Evolutionary conservation across 768 basidiomycete species (phyloP).

Genomic region (Cyclocybe cylindracea): DNA sequence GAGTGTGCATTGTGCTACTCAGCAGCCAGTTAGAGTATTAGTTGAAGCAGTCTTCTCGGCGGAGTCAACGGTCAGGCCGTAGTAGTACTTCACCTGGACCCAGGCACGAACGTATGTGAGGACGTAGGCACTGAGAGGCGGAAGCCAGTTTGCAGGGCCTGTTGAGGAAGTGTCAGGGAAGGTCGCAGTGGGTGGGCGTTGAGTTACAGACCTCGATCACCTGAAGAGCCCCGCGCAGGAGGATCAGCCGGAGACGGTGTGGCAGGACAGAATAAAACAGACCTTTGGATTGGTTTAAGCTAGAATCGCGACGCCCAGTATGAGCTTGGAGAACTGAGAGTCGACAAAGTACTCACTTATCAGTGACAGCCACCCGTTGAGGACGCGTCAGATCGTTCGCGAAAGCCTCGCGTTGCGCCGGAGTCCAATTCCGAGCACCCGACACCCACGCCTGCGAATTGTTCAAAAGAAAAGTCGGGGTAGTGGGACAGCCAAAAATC

Average conservation of each 20-base stretch:
- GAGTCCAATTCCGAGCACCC: slow-evolving; percentile 52
- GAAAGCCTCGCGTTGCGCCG: slow-evolving; percentile 47
- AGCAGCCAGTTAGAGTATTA: slow-evolving; percentile 37
- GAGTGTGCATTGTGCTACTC: no score
- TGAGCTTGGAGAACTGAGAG: background rate
- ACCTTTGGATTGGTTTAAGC: slow-evolving; percentile 47
- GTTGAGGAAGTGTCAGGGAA: no score
- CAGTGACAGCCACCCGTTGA: slow-evolving; percentile 50
- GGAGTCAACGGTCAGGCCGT: slow-evolving; percentile 44
- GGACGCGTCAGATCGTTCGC: slow-evolving; percentile 57
- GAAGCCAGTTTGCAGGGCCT: slow-evolving; percentile 47
- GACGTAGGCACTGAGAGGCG: slow-evolving; percentile 41
- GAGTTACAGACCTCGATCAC: background rate
- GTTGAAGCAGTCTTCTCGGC: slow-evolving; percentile 47
- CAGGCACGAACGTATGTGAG: slow-evolving; percentile 55
- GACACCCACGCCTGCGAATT: slow-evolving; percentile 48
- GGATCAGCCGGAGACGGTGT: no score
- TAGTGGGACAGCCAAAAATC: background rate
- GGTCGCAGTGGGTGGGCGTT: background rate
- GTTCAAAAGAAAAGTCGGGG: background rate
- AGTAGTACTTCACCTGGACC: slow-evolving; percentile 50
- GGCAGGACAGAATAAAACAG: slow-evolving; percentile 17
- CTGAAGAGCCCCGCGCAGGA: background rate
- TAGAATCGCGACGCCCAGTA: slow-evolving; percentile 9
- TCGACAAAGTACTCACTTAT: slow-evolving; percentile 23